Conservation (phyloP, 202 grass and related monocot genomes). For the Hordeum pubiflorum region DNA sequence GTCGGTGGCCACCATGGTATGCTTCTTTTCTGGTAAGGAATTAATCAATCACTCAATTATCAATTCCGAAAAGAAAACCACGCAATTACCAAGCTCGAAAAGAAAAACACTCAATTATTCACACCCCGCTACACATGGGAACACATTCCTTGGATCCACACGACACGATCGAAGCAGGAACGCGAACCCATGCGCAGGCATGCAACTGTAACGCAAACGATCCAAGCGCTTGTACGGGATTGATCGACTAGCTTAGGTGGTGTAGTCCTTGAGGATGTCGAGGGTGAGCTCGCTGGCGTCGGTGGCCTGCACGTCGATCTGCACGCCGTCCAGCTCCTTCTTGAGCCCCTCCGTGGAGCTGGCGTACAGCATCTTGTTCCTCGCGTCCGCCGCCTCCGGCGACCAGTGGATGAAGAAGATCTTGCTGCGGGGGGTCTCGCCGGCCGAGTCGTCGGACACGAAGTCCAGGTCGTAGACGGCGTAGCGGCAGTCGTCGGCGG, state of each 20-base stretch:
- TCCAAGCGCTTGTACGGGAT: background rate
- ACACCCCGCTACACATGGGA: background rate
- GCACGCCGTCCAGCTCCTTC: slow-evolving; percentile 54
- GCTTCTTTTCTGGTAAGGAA: background rate
- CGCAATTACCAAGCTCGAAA: too few relatives aligned
- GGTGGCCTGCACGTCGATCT: slow-evolving; percentile 44
- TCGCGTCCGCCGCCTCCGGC: slow-evolving; percentile 30
- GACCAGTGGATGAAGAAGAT: slow-evolving; percentile 53
- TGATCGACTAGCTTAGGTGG: background rate
- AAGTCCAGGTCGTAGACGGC: slow-evolving; percentile 58
- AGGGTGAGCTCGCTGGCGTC: slow-evolving; percentile 43
- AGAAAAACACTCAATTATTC: background rate
- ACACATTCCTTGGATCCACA: background rate
- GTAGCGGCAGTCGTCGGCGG: slow-evolving; percentile 53
- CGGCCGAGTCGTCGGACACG: background rate
- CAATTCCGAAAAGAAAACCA: too few relatives aligned
- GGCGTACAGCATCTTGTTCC: slow-evolving; percentile 52
- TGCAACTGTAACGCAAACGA: too few relatives aligned
- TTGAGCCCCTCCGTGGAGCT: slow-evolving; percentile 45
- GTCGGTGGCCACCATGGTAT: too few relatives aligned
- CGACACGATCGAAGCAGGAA: background rate
- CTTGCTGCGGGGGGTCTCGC: slow-evolving; percentile 22
- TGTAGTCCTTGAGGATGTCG: slow-evolving; percentile 31
- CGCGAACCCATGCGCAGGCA: background rate
- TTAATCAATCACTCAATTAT: background rate